Evolutionary conservation across 2,329 filamentous ascomycete species (phyloP), one percentile per base, ranked within the genome.

Genomic region (Monilinia fructicola): DNA sequence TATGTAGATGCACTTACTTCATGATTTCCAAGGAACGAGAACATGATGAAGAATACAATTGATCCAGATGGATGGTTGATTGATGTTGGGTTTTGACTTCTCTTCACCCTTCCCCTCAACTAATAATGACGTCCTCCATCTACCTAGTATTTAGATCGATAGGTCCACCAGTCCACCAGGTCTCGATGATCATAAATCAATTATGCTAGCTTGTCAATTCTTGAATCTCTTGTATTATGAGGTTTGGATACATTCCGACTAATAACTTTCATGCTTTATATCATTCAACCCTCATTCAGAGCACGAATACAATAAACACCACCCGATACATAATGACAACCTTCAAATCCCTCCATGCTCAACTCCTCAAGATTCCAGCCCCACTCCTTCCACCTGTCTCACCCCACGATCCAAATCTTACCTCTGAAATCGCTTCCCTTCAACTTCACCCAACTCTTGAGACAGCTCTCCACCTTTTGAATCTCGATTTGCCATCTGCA

Each of bases 391-490:
- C 73, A 70, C 67, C 71, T 71, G n/a, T 68, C 59, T 55, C 55
- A 21, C 67, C 71, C 14, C 66, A 66, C 54, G 67, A 63, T 40
- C 56, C 70, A 26, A 35, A 63, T 9, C 70, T 74, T n/a, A 73
- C 74, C 18, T 59, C 67, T 23, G 9, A 48, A 6, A 78, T 77
- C 63, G 67, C 76, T n/a, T 64, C 72, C 35, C 74, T 80, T 6
- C 72, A 71, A 11, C 70, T 81, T 1, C 81, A 84, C 69, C 81
- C 82, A 10, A 78, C 79, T 18, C 74, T 85, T 48, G 83, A 85
- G 77, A 76, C 81, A 12, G 74, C 80, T 0, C 77, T 85, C 4
- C 83, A 85, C 72, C 77, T 85, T 64, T 75, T 84, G 40, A 85
- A 85, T 71, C 74, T 76, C 68, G 82, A 85, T 72, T 75, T 84